Conservation (phyloP, 768 basidiomycete genomes). For the Astraeus odoratus region DNA sequence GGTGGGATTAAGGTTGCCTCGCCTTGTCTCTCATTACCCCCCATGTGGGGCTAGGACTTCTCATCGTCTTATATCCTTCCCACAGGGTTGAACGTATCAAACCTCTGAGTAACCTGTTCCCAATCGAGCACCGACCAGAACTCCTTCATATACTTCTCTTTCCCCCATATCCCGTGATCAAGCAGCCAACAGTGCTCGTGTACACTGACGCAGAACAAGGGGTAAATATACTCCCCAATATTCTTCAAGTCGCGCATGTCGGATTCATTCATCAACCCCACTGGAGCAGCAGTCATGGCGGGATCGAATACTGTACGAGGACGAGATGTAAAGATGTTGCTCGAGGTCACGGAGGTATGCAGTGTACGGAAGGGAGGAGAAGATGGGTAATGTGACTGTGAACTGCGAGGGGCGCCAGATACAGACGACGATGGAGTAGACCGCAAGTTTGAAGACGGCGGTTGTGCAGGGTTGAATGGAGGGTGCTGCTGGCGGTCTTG, state of each 20-base stretch:
- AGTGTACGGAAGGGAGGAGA: slow-evolving; percentile 25
- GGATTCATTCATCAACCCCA: slow-evolving; percentile 5
- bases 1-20: slow-evolving; percentile 12
- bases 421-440: slow-evolving; percentile 33
- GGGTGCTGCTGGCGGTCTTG: neutral
- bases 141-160: slow-evolving; percentile 75
- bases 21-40: neutral
- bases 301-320: slow-evolving; percentile 26
- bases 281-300: neutral
- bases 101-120: slow-evolving; percentile 43
- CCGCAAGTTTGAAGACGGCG: slow-evolving; percentile 21
- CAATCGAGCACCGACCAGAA: slow-evolving; percentile 86
- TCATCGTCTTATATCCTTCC: neutral
- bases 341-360: slow-evolving; percentile 16
- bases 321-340: slow-evolving; percentile 12
- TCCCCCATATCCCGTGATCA: slow-evolving; percentile 87
- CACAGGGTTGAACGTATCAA: slow-evolving; percentile 15
- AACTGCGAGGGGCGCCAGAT: slow-evolving; percentile 33
- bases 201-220: slow-evolving; percentile 71
- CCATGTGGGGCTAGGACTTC: slow-evolving; percentile 6
- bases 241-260: slow-evolving; percentile 19
- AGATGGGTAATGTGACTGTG: slow-evolving; percentile 24
- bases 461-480: slow-evolving; percentile 11
- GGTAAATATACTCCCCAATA: slow-evolving; percentile 55
- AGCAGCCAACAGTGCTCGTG: slow-evolving; percentile 88